phyloP scores from a whole-genome alignment of 305 asterid genomes.

The Rubia tinctorum region DNA sequence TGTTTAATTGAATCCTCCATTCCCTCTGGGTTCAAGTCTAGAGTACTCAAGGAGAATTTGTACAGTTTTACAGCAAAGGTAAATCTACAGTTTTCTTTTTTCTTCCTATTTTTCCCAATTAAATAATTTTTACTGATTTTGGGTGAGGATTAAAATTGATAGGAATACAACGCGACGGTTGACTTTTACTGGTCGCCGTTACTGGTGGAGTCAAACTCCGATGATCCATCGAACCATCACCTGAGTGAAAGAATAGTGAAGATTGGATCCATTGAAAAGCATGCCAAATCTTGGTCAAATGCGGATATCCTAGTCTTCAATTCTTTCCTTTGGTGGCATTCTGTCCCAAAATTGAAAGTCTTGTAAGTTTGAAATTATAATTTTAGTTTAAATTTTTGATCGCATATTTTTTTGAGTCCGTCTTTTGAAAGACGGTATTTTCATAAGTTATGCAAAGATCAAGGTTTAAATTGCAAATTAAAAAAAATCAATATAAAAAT shows the following conservation, averaged over 20 bases:
- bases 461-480: too few relatives aligned
- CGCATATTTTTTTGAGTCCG: too few relatives aligned
- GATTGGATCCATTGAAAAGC: slow-evolving; percentile 53
- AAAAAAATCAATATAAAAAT: too few relatives aligned
- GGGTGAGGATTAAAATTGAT: background rate
- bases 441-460: too few relatives aligned
- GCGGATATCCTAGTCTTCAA: slow-evolving; percentile 65
- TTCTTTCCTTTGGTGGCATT: slow-evolving; percentile 72
- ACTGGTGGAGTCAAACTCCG: slow-evolving; percentile 76
- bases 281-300: slow-evolving; percentile 56
- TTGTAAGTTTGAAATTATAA: slow-evolving; percentile 32
- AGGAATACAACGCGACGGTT: slow-evolving; percentile 63
- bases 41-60: background rate
- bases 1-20: slow-evolving; percentile 24
- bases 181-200: slow-evolving; percentile 79
- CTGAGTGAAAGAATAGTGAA: slow-evolving; percentile 28
- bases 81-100: background rate
- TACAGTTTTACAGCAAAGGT: slow-evolving; percentile 17
- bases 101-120: background rate
- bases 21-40: slow-evolving; percentile 8
- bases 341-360: slow-evolving; percentile 36
- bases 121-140: background rate
- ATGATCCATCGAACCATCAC: slow-evolving; percentile 37
- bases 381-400: background rate
- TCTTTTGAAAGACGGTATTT: too few relatives aligned